Percentiles rank a stretch among this genome's conserved stretches.
phyloP scores from a whole-genome alignment of 495 filamentous ascomycete genomes.

The Podospora tetraspora region DNA sequence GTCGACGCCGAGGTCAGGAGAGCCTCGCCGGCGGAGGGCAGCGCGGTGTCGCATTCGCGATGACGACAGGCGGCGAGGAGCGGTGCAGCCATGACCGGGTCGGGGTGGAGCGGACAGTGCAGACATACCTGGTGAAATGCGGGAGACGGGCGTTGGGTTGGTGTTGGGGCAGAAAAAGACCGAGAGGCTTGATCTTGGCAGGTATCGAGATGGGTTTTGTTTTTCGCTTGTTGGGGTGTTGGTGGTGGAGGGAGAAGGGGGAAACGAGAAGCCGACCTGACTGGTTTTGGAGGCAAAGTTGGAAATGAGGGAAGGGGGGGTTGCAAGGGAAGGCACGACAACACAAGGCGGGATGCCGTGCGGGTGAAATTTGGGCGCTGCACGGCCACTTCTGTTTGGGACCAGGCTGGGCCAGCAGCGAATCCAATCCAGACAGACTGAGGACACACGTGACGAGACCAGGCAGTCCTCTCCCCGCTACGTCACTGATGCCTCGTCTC shows the following conservation, averaged over 20 bases:
- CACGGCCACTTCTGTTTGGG: constrained; percentile 25
- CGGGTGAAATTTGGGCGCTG: constrained; percentile 25
- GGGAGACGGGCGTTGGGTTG: constrained; percentile 8
- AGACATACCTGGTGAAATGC: constrained; percentile 26
- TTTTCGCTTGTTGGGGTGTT: constrained; percentile 14
- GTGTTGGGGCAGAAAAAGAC: constrained; percentile 3
- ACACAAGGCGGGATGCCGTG: constrained; percentile 34
- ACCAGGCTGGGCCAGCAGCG: constrained; percentile 1
- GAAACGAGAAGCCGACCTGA: constrained; percentile 21
- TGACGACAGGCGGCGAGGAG: constrained; percentile 32
- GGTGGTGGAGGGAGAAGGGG: constrained; percentile 27
- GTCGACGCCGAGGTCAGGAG: constrained; percentile 12
- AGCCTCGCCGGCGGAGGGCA: constrained; percentile 12
- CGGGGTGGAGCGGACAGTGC: constrained; percentile 12
- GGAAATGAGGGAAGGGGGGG: constrained; percentile 37
- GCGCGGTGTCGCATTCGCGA: constrained; percentile 29
- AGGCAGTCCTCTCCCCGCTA: background rate
- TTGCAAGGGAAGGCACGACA: constrained; percentile 30
- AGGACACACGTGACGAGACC: constrained; percentile 19
- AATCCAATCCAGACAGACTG: background rate
- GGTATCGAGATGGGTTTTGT: constrained; percentile 16
- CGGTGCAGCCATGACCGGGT: constrained; percentile 19
- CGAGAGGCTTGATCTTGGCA: constrained; percentile 5
- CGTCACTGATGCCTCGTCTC: background rate
- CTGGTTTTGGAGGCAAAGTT: constrained; percentile 35